Conservation (phyloP, 1,284 basidiomycete species). For the Heterobasidion occidentale region DNA sequence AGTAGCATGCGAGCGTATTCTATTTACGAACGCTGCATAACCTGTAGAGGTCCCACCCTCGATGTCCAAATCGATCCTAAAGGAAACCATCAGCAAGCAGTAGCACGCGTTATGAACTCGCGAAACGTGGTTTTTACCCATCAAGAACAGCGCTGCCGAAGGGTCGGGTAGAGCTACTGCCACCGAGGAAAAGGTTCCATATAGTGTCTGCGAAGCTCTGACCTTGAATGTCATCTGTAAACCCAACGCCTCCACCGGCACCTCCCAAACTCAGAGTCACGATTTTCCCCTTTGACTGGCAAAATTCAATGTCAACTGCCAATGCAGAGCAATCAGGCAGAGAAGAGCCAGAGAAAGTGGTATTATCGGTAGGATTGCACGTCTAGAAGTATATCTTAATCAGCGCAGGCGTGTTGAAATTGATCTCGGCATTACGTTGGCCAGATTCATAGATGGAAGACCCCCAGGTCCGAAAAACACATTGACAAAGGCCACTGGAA, state of each 20-base stretch:
- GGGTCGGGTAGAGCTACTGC: conserved; percentile 47
- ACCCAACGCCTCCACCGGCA: conserved; percentile 35
- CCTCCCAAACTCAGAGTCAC: conserved; percentile 34
- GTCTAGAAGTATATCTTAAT: conserved; percentile 25
- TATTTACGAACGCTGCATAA: conserved; percentile 52
- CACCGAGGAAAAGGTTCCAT: conserved; percentile 59
- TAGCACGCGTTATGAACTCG: not conserved
- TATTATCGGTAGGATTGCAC: conserved; percentile 46
- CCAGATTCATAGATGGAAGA: conserved; percentile 51
- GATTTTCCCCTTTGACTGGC: conserved; percentile 55
- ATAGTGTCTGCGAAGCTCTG: conserved; percentile 48
- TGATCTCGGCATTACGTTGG: conserved; percentile 34
- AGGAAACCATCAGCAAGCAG: not conserved
- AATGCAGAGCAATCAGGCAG: conserved; percentile 47
- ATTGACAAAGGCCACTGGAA: conserved; percentile 56
- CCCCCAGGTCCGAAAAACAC: conserved; percentile 45
- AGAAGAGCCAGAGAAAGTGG: conserved; percentile 48
- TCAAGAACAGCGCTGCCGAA: conserved; percentile 58
- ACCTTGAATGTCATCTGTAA: conserved; percentile 45
- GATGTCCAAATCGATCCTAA: conserved; percentile 59
- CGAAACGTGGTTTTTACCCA: conserved; percentile 31
- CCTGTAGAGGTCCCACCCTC: conserved; percentile 49
- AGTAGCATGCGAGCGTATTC: conserved; percentile 41
- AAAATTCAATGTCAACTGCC: conserved; percentile 47
- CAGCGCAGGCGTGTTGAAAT: not conserved